Conservation (phyloP, 257 asterid species). For the Penstemon eatonii region DNA sequence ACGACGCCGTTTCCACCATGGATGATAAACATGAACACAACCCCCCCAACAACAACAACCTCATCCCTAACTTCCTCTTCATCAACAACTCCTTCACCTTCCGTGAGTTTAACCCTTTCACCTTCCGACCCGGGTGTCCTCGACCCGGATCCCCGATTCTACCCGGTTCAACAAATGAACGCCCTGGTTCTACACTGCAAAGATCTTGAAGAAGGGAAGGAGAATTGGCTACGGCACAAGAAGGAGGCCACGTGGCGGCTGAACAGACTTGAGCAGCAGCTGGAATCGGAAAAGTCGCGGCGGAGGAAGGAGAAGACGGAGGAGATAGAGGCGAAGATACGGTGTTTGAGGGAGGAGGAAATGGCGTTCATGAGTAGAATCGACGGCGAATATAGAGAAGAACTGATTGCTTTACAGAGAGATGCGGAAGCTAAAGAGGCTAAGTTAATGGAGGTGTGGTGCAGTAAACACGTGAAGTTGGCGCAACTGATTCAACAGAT, state of each 20-base stretch:
- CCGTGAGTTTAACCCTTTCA: constrained; percentile 64
- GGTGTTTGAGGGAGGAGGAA: constrained; percentile 62
- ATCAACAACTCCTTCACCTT: constrained; percentile 55
- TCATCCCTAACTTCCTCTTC: constrained; percentile 51
- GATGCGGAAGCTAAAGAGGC: constrained; percentile 71
- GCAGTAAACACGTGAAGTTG: constrained; percentile 55
- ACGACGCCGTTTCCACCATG: constrained; percentile 46
- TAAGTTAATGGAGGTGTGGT: constrained; percentile 68
- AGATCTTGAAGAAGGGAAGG: constrained; percentile 73
- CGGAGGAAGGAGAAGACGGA: constrained; percentile 60
- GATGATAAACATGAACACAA: constrained; percentile 41
- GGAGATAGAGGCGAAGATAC: constrained; percentile 54
- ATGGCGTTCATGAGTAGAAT: constrained; percentile 47
- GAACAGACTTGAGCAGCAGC: constrained; percentile 72
- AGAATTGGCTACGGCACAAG: constrained; percentile 61
- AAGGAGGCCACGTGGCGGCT: constrained; percentile 83
- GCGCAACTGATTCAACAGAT: constrained; percentile 50
- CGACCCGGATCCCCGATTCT: constrained; percentile 35
- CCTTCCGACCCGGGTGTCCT: constrained; percentile 58
- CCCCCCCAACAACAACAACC: constrained; percentile 42
- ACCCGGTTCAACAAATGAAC: constrained; percentile 51
- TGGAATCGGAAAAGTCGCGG: constrained; percentile 68
- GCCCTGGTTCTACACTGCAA: constrained; percentile 47
- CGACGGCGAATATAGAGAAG: constrained; percentile 68
- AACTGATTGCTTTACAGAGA: constrained; percentile 51